These are phyloP conservation scores for Purpureocillium takamizusanense DNA, from an alignment of 2,329 filamentous ascomycete genomes.

Conservation along the genomic window DNA sequence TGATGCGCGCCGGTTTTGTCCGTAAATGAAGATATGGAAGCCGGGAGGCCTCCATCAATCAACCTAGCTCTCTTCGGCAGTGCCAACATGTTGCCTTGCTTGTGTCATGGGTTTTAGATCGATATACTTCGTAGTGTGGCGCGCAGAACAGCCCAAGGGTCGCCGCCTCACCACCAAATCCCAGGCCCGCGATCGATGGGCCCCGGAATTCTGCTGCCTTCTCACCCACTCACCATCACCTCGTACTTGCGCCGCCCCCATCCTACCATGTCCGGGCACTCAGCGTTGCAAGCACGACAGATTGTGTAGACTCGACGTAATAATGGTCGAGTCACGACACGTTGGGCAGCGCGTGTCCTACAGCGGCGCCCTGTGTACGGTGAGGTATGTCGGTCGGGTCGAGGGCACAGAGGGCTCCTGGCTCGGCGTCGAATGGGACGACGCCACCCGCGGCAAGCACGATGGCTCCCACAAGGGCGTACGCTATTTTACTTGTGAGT, in stretches of 20 bases:
- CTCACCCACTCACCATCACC: not conserved
- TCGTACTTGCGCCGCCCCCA: not conserved
- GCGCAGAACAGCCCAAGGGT: too few species aligned
- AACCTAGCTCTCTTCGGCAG: too few species aligned
- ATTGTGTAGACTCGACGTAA: not conserved
- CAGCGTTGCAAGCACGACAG: not conserved
- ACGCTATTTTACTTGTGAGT: slow-evolving; percentile 72
- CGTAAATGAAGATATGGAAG: too few species aligned
- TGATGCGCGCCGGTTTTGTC: too few species aligned
- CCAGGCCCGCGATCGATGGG: not conserved
- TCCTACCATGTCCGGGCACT: not conserved
- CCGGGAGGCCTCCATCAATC: too few species aligned
- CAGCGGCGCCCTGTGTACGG: slow-evolving; percentile 67
- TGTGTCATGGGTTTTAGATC: too few species aligned
- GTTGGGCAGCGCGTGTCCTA: slow-evolving; percentile 74
- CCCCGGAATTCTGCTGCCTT: slow-evolving; percentile 12
- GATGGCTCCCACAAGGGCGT: slow-evolving; percentile 72
- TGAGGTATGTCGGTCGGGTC: slow-evolving; percentile 74
- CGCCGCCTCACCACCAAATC: too few species aligned
- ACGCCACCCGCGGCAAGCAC: slow-evolving; percentile 78
- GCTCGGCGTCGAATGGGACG: slow-evolving; percentile 97
- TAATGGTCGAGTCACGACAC: slow-evolving; percentile 32
- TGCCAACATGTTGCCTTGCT: too few species aligned
- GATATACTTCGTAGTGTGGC: too few species aligned
- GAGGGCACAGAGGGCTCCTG: slow-evolving; percentile 68